Conservation (phyloP, 2,329 filamentous ascomycete species). For the Paraphoma sp. region DNA sequence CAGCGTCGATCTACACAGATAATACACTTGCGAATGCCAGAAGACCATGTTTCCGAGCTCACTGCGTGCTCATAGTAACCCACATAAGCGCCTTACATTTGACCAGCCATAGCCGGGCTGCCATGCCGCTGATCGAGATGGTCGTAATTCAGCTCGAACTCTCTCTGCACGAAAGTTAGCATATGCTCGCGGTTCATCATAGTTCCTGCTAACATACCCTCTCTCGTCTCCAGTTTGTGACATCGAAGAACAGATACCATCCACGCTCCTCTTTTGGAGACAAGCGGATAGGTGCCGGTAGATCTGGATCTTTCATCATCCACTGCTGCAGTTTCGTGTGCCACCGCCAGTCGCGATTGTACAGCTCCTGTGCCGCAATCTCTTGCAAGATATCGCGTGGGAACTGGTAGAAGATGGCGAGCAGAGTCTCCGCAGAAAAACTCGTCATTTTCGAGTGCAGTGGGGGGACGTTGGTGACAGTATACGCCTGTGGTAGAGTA, state of each 20-base stretch:
- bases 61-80: too few relatives aligned
- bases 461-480: slow-evolving; percentile 69
- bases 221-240: slow-evolving; percentile 59
- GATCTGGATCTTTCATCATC: slow-evolving; percentile 61
- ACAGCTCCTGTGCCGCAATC: slow-evolving; percentile 68
- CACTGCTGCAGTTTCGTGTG: slow-evolving; percentile 61
- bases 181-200: not conserved
- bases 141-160: slow-evolving; percentile 61
- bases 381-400: slow-evolving; percentile 71
- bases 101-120: slow-evolving; percentile 37
- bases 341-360: slow-evolving; percentile 61
- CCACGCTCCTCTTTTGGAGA: slow-evolving; percentile 58
- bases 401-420: slow-evolving; percentile 74
- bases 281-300: slow-evolving; percentile 52
- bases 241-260: slow-evolving; percentile 63
- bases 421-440: slow-evolving; percentile 70
- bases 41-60: not conserved
- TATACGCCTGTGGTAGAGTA: slow-evolving; percentile 68
- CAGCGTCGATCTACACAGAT: not conserved
- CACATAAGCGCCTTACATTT: slow-evolving; percentile 19
- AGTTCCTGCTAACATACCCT: slow-evolving; percentile 42
- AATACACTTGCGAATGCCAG: not conserved
- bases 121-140: slow-evolving; percentile 56
- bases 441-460: slow-evolving; percentile 64
- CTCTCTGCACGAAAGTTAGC: slow-evolving; percentile 48